A percentile compares a stretch with the other conserved stretches of the same genome.
Conservation (phyloP, 129 eudicot species). For the Saussurea involucrata region DNA sequence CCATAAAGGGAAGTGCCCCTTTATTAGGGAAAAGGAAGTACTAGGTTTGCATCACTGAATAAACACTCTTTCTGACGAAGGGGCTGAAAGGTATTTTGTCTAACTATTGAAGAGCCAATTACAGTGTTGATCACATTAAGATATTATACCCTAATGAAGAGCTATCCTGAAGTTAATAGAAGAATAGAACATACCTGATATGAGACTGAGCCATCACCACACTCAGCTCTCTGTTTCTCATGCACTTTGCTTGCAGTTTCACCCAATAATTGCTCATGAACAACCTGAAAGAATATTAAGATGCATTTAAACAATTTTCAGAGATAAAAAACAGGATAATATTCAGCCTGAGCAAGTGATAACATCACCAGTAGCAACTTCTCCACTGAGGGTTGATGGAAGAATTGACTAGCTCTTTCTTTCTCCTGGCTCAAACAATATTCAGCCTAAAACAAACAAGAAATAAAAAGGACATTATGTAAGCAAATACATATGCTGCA, state of each 20-base stretch:
- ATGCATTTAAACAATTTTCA: background rate
- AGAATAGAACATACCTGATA: slow-evolving; percentile 33
- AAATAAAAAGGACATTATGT: background rate
- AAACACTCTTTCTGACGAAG: background rate
- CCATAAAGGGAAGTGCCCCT: background rate
- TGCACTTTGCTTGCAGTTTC: slow-evolving; percentile 26
- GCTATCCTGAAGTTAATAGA: slow-evolving; percentile 3
- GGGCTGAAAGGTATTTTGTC: background rate
- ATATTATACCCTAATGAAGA: background rate
- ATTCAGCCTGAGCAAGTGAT: background rate
- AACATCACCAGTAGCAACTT: slow-evolving; percentile 41
- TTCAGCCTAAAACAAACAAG: slow-evolving; percentile 31
- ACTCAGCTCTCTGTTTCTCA: slow-evolving; percentile 42
- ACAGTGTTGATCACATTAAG: background rate
- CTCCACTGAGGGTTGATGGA: slow-evolving; percentile 37
- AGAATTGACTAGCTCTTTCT: slow-evolving; percentile 43
- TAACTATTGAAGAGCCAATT: background rate
- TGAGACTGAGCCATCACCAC: slow-evolving; percentile 19
- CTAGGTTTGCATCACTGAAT: background rate
- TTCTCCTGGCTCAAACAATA: slow-evolving; percentile 39
- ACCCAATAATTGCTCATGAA: slow-evolving; percentile 41
- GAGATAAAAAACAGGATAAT: background rate
- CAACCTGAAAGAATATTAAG: slow-evolving; percentile 33
- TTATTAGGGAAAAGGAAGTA: background rate
- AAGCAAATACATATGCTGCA: background rate